Conservation (phyloP, 768 basidiomycete species). For the Trametopsis cervina region DNA sequence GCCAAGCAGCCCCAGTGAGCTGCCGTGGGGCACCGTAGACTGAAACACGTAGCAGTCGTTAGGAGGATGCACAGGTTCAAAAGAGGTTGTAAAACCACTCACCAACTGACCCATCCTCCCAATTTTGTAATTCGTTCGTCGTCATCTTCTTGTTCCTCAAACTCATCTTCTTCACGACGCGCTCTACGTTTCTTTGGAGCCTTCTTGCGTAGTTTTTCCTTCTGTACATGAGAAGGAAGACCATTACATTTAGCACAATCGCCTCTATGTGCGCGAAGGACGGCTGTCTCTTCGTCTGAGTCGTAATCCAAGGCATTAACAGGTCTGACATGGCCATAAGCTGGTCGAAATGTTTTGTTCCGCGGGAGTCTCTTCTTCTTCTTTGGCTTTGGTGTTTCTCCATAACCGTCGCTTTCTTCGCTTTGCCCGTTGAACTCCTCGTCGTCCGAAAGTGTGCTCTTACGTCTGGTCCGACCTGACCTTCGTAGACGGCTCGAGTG, state of each 20-base stretch:
- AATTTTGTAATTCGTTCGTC: constrained; percentile 44
- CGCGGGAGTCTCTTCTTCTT: constrained; percentile 31
- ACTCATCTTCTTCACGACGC: constrained; percentile 22
- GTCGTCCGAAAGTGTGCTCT: constrained; percentile 18
- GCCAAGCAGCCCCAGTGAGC: constrained; percentile 77
- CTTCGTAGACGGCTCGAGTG: constrained; percentile 41
- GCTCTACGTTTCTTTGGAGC: constrained; percentile 8
- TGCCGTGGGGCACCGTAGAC: constrained; percentile 70
- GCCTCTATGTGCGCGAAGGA: constrained; percentile 51
- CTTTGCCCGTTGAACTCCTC: constrained; percentile 4
- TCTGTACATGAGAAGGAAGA: constrained; percentile 47
- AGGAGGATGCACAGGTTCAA: not conserved
- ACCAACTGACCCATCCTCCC: constrained; percentile 88
- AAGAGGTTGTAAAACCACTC: constrained; percentile 17
- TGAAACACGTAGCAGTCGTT: constrained; percentile 22
- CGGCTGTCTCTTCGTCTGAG: constrained; percentile 47
- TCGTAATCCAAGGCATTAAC: constrained; percentile 35
- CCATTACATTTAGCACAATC: constrained; percentile 68
- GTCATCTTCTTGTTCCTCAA: constrained; percentile 47
- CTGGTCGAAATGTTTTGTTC: constrained; percentile 34
- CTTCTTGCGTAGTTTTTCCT: constrained; percentile 18
- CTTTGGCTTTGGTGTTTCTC: constrained; percentile 18
- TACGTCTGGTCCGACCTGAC: constrained; percentile 9
- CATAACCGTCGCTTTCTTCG: constrained; percentile 15
- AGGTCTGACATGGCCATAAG: constrained; percentile 41